Evolutionary conservation across 176 grass and related monocot species (phyloP).

Genomic region (Sorghum bicolor): DNA sequence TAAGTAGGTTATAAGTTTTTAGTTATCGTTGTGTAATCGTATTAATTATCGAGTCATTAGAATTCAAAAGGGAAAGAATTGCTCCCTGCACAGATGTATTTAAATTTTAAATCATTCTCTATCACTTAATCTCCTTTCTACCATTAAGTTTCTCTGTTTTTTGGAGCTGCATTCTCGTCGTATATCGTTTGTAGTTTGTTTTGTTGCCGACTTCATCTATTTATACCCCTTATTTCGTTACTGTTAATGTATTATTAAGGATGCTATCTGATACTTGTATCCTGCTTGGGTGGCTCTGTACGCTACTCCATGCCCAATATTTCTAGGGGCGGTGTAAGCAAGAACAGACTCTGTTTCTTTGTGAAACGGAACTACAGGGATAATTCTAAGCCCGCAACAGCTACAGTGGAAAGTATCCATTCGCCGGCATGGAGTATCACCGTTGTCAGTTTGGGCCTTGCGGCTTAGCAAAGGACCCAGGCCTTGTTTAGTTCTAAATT

Average conservation of each 20-base stretch:
- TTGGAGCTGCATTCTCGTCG: background rate
- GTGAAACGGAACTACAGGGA: background rate
- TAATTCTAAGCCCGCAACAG: background rate
- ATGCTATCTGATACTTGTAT: background rate
- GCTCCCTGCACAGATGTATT: constrained; percentile 10
- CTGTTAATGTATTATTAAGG: background rate
- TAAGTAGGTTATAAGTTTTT: constrained; percentile 4
- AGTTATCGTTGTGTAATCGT: background rate
- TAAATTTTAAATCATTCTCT: constrained; percentile 10
- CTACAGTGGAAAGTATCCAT: background rate
- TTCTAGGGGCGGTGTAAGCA: background rate
- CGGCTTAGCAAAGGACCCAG: background rate
- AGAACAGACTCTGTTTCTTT: background rate
- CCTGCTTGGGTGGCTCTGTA: background rate
- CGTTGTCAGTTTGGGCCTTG: background rate
- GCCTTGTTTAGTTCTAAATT: no score
- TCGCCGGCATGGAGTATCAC: background rate
- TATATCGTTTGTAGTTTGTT: background rate
- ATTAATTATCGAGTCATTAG: background rate
- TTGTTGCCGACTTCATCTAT: background rate
- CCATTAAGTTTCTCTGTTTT: background rate
- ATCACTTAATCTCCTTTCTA: background rate
- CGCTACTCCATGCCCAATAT: background rate
- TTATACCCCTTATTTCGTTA: background rate
- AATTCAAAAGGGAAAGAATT: background rate